Conservation (phyloP, 345 rosid species). For the Clausena lansium region DNA sequence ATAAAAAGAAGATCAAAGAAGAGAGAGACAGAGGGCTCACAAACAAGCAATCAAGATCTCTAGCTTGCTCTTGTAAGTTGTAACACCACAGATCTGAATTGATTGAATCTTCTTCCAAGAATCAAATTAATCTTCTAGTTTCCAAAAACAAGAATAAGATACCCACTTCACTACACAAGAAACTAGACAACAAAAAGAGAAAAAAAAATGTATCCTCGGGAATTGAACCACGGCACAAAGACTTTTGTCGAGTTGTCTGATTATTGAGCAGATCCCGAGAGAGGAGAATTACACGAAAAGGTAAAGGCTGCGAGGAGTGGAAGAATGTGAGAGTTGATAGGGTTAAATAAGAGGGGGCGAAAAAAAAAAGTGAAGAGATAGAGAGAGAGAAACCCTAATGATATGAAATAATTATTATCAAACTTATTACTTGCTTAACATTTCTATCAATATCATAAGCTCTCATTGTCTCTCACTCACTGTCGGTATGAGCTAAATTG, state of each 20-base stretch:
- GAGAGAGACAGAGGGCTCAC: constrained; percentile 25
- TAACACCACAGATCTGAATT: constrained; percentile 32
- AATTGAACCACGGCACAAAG: constrained; percentile 26
- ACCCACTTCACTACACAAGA: not conserved
- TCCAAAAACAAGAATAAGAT: not conserved
- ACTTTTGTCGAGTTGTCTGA: constrained; percentile 13
- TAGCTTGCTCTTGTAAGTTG: constrained; percentile 11
- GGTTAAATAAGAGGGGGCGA: constrained; percentile 34
- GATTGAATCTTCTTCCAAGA: constrained; percentile 18
- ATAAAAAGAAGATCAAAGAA: not conserved
- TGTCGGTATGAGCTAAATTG: constrained; percentile 49
- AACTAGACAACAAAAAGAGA: constrained; percentile 1
- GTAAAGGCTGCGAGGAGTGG: constrained; percentile 29
- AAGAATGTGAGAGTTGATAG: constrained; percentile 26
- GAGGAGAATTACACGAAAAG: constrained; percentile 1
- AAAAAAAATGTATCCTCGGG: constrained; percentile 26
- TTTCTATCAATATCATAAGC: constrained; percentile 33
- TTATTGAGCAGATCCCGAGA: constrained; percentile 50
- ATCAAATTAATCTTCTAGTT: constrained; percentile 4
- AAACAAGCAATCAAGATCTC: constrained; percentile 26
- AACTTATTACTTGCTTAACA: constrained; percentile 15
- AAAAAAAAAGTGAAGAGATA: not conserved
- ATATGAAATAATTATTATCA: constrained; percentile 16
- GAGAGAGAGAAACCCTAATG: constrained; percentile 38
- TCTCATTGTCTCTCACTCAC: constrained; percentile 43